Evolutionary conservation across 2,329 filamentous ascomycete genomes (phyloP).

Genomic region (Microdochium nivale): DNA sequence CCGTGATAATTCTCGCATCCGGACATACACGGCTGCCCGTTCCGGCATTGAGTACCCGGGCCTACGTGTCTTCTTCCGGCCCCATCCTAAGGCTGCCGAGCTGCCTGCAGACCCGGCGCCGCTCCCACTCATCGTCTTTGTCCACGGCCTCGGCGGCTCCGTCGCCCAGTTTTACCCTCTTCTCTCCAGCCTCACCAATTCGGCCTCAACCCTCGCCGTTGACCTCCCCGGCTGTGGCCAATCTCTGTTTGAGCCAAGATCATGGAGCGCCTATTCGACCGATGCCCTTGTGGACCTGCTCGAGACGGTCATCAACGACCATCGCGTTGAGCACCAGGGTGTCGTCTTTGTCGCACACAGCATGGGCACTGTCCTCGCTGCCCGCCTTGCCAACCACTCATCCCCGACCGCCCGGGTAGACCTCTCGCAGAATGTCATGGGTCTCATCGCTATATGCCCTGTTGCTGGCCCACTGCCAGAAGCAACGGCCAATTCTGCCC

Average conservation of each 20-base stretch:
- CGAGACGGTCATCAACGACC: slow-evolving; percentile 62
- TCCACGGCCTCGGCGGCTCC: slow-evolving; percentile 91
- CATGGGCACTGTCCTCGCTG: slow-evolving; percentile 75
- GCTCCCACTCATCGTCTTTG: slow-evolving; percentile 78
- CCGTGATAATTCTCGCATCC: slow-evolving; percentile 63
- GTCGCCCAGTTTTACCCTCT: slow-evolving; percentile 80
- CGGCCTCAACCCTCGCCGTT: slow-evolving; percentile 77
- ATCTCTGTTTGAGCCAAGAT: slow-evolving; percentile 62
- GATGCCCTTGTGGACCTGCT: slow-evolving; percentile 70
- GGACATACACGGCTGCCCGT: slow-evolving; percentile 61
- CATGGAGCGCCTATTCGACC: slow-evolving; percentile 72
- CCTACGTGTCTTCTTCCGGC: slow-evolving; percentile 75
- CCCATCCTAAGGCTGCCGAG: slow-evolving; percentile 74
- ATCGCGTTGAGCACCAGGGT: slow-evolving; percentile 63
- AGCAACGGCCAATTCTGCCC: slow-evolving; percentile 39
- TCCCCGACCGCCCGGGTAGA: neutral
- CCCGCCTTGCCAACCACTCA: slow-evolving; percentile 50
- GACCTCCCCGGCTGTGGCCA: slow-evolving; percentile 86
- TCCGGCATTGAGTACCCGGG: slow-evolving; percentile 60
- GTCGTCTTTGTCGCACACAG: slow-evolving; percentile 82
- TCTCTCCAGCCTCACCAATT: slow-evolving; percentile 70
- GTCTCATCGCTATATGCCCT: slow-evolving; percentile 76
- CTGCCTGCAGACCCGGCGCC: slow-evolving; percentile 65
- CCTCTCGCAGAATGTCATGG: slow-evolving; percentile 58
- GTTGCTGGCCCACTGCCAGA: slow-evolving; percentile 53